A percentile compares a stretch with the other conserved stretches of the same genome.
Evolutionary conservation across 1,139 yeast genomes (phyloP).

Genomic region (Pichia sp.): DNA sequence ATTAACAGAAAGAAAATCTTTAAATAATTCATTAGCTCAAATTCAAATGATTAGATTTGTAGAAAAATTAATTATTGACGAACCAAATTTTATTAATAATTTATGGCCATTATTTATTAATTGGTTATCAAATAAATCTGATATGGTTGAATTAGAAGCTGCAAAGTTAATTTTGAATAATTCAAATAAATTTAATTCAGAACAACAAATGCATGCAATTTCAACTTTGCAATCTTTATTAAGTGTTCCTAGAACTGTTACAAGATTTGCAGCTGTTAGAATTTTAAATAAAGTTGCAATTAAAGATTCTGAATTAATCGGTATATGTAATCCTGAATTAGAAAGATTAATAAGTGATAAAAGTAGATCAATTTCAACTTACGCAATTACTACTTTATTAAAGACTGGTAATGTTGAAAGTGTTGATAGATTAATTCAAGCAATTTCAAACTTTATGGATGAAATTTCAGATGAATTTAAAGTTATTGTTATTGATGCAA

Average conservation of each 20-base stretch:
- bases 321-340: constrained; percentile 72
- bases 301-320: constrained; percentile 71
- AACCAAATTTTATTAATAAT: constrained; percentile 46
- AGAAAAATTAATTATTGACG: constrained; percentile 59
- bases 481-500: constrained; percentile 89
- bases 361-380: constrained; percentile 94
- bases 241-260: constrained; percentile 83
- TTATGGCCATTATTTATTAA: constrained; percentile 61
- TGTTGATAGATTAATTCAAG: constrained; percentile 83
- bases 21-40: constrained; percentile 70
- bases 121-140: constrained; percentile 77
- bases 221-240: constrained; percentile 68
- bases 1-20: constrained; percentile 47
- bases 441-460: constrained; percentile 83
- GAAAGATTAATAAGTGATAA: constrained; percentile 83
- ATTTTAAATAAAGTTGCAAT: constrained; percentile 80
- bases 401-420: constrained; percentile 92
- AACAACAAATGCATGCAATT: constrained; percentile 64
- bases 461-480: constrained; percentile 96
- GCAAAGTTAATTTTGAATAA: constrained; percentile 71
- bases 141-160: constrained; percentile 92
- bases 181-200: constrained; percentile 48
- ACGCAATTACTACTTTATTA: constrained; percentile 91
- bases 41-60: constrained; percentile 83
- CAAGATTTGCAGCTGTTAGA: constrained; percentile 91